Evolutionary conservation across 2,329 filamentous ascomycete genomes (phyloP), one percentile per base, ranked within the genome.

Genomic region (Monilinia fructigena): DNA sequence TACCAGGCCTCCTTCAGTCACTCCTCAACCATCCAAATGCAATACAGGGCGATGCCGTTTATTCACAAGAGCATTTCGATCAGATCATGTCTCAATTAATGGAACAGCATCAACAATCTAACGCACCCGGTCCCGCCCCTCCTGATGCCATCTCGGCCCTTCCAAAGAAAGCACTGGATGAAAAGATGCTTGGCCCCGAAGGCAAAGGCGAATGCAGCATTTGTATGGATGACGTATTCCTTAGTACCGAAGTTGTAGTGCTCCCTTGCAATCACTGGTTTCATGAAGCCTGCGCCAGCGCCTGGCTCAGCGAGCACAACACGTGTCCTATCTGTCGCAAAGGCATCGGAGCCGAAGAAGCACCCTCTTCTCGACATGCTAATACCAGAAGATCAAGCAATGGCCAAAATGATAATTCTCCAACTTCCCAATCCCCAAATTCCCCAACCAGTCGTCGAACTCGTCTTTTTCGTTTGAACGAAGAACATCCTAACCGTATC

Each of bases 261-360:
- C 79, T 99, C 61, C 93, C 93, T 0, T 99, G 95, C 79, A 89
- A 87, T 67, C 95, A 99, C 75, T 97, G 92, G 92, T 98, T 97
- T 76, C 94, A 97, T 74, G 88, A 89, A 67, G 81, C 85, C 35
- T 98, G 94, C 73, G 90, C 95, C 45, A 83, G 87, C 31, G 82
- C 90, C 60, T 98, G 94, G 94, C 80, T 98, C 62, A 86, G 85
- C 73, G 91, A 96, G 77, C 93, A 97, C 77, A 93, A 97, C 73
- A 97, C 93, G 0, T 98, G 94, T 73, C 94, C 94, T 1, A 89
- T 93, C 63, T 94, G 91, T 75, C 85, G 91, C 50, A 84, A 76
- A 69, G 75, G 75, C 11, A 73, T 77, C 14, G 74, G 72, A 56
- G 70, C 67, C 10, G 71, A 71, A 58, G 50, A 58, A 35, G 38